These are phyloP conservation scores for Cadophora sp. DNA, from an alignment of 2,329 filamentous ascomycete genomes.

Conservation along the genomic window DNA sequence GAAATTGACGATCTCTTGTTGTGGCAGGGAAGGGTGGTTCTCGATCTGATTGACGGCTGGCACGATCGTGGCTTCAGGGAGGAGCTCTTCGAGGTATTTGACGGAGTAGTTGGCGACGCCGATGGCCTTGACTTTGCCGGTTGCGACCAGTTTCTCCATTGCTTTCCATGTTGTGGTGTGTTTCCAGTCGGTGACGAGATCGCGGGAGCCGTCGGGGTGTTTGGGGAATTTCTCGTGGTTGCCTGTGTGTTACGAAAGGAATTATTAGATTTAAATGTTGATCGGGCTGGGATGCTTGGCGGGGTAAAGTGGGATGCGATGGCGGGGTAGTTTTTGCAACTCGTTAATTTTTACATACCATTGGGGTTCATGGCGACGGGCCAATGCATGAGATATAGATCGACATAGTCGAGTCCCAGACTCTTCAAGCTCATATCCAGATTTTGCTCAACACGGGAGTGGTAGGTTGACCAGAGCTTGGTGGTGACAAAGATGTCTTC, in stretches of 20 bases:
- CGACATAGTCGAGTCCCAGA: conserved; percentile 80
- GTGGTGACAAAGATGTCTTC: conserved; percentile 70
- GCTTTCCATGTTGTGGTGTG: conserved; percentile 80
- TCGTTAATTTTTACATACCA: conserved; percentile 49
- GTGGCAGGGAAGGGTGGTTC: conserved; percentile 63
- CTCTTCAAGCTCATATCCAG: conserved; percentile 76
- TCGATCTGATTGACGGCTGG: conserved; percentile 67
- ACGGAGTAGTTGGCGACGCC: conserved; percentile 53
- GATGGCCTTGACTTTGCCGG: conserved; percentile 59
- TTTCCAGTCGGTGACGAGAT: conserved; percentile 72
- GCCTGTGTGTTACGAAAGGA: conserved; percentile 47
- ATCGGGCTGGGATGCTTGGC: not conserved
- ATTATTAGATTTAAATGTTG: not conserved
- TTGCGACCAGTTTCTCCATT: conserved; percentile 70
- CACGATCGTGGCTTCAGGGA: conserved; percentile 51
- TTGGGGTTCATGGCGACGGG: conserved; percentile 81
- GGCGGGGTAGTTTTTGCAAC: conserved; percentile 26
- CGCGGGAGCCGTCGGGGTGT: conserved; percentile 73
- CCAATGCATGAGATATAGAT: conserved; percentile 86
- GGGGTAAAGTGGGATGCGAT: conserved; percentile 25
- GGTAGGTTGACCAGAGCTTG: conserved; percentile 78
- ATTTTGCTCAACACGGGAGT: conserved; percentile 70
- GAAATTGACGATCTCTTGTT: conserved; percentile 57
- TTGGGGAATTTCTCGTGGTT: conserved; percentile 80
- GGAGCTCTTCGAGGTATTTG: conserved; percentile 45